A percentile compares a stretch with the other conserved stretches of the same genome.
These are phyloP conservation scores for Gossypium lobatum DNA, from an alignment of 441 rosid genomes.

Conservation along the genomic window DNA sequence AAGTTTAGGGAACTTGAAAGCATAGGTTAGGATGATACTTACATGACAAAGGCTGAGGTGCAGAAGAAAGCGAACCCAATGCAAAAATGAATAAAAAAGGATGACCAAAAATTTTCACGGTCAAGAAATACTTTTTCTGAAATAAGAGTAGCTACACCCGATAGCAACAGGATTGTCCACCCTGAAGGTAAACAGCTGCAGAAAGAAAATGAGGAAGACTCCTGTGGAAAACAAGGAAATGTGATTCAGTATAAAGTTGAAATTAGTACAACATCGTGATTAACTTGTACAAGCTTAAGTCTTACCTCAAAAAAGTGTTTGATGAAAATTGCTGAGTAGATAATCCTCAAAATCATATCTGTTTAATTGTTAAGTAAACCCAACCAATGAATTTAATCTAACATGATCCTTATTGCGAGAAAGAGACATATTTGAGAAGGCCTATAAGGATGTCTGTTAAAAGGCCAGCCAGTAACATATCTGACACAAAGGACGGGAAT, in stretches of 20 bases:
- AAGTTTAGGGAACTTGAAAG: neutral
- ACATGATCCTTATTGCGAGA: neutral
- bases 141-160: constrained; percentile 48
- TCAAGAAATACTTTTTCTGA: constrained; percentile 64
- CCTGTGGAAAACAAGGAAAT: constrained; percentile 32
- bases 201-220: constrained; percentile 56
- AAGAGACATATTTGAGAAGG: neutral
- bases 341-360: constrained; percentile 80
- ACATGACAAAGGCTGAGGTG: constrained; percentile 58
- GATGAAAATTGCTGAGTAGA: constrained; percentile 64
- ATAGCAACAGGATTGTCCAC: constrained; percentile 50
- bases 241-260: constrained; percentile 4
- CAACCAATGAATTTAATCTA: neutral
- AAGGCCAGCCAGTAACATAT: neutral
- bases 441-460: neutral
- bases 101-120: constrained; percentile 54
- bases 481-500: neutral
- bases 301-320: constrained; percentile 68
- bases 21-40: constrained; percentile 28
- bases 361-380: constrained; percentile 41
- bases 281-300: constrained; percentile 1
- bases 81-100: constrained; percentile 58
- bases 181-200: constrained; percentile 65
- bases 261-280: constrained; percentile 3
- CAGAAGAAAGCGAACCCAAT: constrained; percentile 65